These are phyloP conservation scores for Aegle marmelos DNA, from an alignment of 345 rosid genomes.

Conservation along the genomic window DNA sequence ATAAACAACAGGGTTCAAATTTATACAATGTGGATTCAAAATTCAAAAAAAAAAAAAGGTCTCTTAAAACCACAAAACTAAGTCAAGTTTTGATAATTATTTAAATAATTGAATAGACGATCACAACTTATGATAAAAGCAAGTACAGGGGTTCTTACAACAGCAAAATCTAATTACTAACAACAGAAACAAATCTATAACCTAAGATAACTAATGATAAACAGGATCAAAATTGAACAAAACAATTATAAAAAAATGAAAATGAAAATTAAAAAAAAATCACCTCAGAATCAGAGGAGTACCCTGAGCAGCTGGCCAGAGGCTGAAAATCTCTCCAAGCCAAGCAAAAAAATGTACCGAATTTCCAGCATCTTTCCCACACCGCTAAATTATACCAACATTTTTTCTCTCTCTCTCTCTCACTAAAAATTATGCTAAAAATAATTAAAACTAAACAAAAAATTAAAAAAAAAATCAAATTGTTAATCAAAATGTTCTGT, in stretches of 20 bases:
- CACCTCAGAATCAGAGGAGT: slow-evolving; percentile 29
- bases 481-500: neutral
- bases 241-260: too few species aligned
- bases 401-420: slow-evolving; percentile 1
- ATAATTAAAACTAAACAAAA: neutral
- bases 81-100: neutral
- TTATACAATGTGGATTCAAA: neutral
- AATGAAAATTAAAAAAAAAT: neutral
- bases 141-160: slow-evolving; percentile 1
- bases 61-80: neutral
- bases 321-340: slow-evolving; percentile 30
- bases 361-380: slow-evolving; percentile 32
- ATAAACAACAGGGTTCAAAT: neutral
- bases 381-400: slow-evolving; percentile 21
- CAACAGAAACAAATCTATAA: neutral
- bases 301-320: slow-evolving; percentile 32
- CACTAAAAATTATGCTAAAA: neutral
- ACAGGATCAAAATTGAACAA: neutral
- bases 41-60: neutral
- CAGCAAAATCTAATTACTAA: slow-evolving; percentile 2
- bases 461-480: neutral
- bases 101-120: slow-evolving; percentile 1
- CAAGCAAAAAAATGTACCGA: slow-evolving; percentile 27
- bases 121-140: neutral
- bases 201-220: neutral